phyloP scores from a whole-genome alignment of 75 land plant species.

The Adiantum capillusveneris region DNA sequence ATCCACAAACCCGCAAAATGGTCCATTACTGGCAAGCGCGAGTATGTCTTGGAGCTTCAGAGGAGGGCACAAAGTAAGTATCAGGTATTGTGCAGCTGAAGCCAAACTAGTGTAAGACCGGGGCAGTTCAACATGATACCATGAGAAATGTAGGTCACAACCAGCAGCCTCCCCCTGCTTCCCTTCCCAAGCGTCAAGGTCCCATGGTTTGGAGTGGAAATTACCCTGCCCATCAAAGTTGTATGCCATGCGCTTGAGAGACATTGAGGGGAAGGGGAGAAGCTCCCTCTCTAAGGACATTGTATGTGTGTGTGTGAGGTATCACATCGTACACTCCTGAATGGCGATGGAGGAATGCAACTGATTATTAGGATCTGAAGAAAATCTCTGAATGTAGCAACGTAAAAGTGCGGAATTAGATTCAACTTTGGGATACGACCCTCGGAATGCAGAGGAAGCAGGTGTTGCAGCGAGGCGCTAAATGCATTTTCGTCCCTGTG shows the following conservation, averaged over 20 bases:
- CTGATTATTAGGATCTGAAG: no score
- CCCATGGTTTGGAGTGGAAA: slow-evolving; percentile 58
- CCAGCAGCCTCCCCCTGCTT: slow-evolving; percentile 6
- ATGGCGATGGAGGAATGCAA: no score
- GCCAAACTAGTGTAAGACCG: slow-evolving; percentile 53
- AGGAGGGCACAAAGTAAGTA: slow-evolving; percentile 81
- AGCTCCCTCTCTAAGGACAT: no score
- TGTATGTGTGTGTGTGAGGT: no score
- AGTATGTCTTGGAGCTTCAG: slow-evolving; percentile 90
- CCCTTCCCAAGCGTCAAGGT: slow-evolving; percentile 42
- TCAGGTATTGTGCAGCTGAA: slow-evolving; percentile 69
- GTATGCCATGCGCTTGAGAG: slow-evolving; percentile 50
- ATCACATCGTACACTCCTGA: no score
- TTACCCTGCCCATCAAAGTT: slow-evolving; percentile 69
- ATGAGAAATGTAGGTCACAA: slow-evolving; percentile 34
- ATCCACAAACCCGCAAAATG: slow-evolving; percentile 74
- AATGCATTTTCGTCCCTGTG: no score
- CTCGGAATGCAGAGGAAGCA: no score
- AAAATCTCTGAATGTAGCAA: no score
- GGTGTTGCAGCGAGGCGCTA: no score
- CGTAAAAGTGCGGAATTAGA: no score
- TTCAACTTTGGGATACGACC: no score
- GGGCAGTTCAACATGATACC: slow-evolving; percentile 94
- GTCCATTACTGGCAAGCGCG: slow-evolving; percentile 70
- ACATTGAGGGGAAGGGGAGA: no score